Conservation (phyloP, 352 stramenopile genomes). For the Phytophthora foliorum region DNA sequence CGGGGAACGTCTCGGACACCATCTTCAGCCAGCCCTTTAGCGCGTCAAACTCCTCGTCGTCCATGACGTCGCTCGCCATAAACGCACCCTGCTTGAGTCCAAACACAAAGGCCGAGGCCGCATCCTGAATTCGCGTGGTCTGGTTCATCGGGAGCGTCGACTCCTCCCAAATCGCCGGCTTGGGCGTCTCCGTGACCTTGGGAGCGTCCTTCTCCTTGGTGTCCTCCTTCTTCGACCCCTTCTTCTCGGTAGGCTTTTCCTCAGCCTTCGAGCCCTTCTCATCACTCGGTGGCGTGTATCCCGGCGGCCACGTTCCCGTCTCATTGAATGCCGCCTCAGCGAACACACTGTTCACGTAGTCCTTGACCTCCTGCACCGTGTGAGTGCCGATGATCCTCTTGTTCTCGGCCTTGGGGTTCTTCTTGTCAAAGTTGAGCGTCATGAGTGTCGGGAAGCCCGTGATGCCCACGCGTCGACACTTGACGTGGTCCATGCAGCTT, state of each 20-base stretch:
- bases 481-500: constrained; percentile 90
- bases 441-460: constrained; percentile 88
- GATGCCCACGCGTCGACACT: constrained; percentile 80
- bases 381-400: constrained; percentile 83
- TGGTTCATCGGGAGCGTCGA: constrained; percentile 79
- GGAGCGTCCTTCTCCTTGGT: constrained; percentile 22
- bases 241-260: constrained; percentile 19
- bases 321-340: constrained; percentile 75
- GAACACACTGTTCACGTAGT: constrained; percentile 73
- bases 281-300: constrained; percentile 27
- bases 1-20: constrained; percentile 79
- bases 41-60: constrained; percentile 80
- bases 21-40: constrained; percentile 84
- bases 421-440: constrained; percentile 84
- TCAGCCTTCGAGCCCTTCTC: constrained; percentile 22
- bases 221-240: constrained; percentile 17
- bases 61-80: constrained; percentile 78
- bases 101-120: constrained; percentile 83
- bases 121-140: constrained; percentile 81
- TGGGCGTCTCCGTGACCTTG: constrained; percentile 19
- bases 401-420: constrained; percentile 66
- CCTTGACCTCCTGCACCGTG: constrained; percentile 80
- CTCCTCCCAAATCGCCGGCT: constrained; percentile 74
- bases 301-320: constrained; percentile 65
- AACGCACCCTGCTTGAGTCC: constrained; percentile 82